Base-by-base conservation (phyloP, 192 early-diverging fungal species). In the Pilaira anomala region DNA sequence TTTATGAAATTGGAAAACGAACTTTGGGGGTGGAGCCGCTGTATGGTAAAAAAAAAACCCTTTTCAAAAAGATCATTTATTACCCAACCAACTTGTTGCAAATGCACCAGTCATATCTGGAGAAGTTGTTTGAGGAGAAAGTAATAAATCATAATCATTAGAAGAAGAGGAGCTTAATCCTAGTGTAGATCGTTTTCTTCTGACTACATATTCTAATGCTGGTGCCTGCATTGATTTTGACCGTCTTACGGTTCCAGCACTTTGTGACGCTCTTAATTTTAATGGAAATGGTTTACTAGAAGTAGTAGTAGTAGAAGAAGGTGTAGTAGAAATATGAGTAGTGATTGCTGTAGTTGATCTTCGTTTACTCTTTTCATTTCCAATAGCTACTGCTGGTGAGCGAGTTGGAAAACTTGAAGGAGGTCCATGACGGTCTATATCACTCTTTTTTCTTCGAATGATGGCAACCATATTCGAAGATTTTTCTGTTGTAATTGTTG, bases 41-140 rank as follows among this genome's bases (percentile, higher is more conserved):
- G n/a, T n/a, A n/a, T n/a, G n/a, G n/a, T n/a, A n/a, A 12, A 60
- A 56, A 1, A 0, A 54, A 54, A 54, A 12, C n/a, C n/a, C n/a
- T n/a, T n/a, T n/a, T n/a, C n/a, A 54, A 30, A 54, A 54, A 54
- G 14, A 33, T 46, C 18, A 63, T 28, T 63, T 63, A 51, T 63
- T 63, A 22, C 36, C 62, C 16, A 63, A 44, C 62, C 62, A 63
- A 51, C 49, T 63, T 30, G 62, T 63, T 0, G 48, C 48, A 52
- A 63, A 63, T 13, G 49, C 36, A 52, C 48, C 49, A 30, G 24
- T 7, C 16, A 41, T 36, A 36, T 52, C 49, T 14, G 62, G 62
- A 14, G 62, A 52, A 3, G 49, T 14, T 18, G 49, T 18, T 7
- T 39, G 24, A 40, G 55, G 33, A 1, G 30, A 21, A 21, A 57